phyloP scores from a whole-genome alignment of 2,329 filamentous ascomycete genomes.

The Trichophyton simii region DNA sequence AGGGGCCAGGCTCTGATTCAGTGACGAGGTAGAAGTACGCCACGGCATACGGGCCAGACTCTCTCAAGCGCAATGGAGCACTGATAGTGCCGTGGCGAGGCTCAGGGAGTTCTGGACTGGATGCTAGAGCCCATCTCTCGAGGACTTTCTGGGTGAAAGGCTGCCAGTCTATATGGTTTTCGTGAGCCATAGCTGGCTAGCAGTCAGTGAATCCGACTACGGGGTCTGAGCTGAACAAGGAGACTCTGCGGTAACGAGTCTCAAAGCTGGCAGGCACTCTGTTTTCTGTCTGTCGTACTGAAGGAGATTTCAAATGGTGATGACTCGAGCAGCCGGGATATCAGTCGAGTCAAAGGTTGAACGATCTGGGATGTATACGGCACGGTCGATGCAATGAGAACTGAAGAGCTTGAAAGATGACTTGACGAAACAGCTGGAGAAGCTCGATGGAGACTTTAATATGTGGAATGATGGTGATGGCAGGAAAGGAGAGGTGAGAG shows the following conservation, averaged over 20 bases:
- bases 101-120: slow-evolving; percentile 8
- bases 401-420: background rate
- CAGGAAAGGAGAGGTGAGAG: background rate
- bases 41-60: background rate
- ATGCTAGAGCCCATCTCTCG: slow-evolving; percentile 2
- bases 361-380: background rate
- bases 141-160: slow-evolving; percentile 5
- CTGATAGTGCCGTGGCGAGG: slow-evolving; percentile 6
- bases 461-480: background rate
- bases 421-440: background rate
- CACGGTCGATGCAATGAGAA: background rate
- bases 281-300: too few relatives aligned
- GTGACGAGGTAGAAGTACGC: slow-evolving; percentile 6
- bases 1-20: slow-evolving; percentile 2
- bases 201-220: background rate
- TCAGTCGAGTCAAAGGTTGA: background rate
- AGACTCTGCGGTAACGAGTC: background rate
- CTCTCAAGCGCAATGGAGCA: slow-evolving; percentile 8
- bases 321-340: background rate
- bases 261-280: background rate
- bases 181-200: background rate
- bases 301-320: background rate
- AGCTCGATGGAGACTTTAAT: background rate
- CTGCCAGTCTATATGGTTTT: slow-evolving; percentile 6
- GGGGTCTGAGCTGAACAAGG: background rate